Conservation (phyloP, 805 yeast genomes). For the Vanderwaltozyma tropicalis region DNA sequence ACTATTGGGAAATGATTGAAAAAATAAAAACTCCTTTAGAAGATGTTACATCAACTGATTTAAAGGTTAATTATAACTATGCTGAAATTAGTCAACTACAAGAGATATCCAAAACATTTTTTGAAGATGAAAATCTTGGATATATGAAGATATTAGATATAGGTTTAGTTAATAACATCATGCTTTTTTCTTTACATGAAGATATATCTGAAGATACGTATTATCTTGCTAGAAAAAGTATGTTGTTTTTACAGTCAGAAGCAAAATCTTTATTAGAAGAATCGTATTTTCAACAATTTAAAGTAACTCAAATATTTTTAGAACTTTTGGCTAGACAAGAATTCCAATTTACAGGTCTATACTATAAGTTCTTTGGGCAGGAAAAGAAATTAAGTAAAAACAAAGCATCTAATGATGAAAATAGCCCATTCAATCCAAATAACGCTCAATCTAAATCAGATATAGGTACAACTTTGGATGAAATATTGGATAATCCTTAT, state of each 20-base stretch:
- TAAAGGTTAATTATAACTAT: slow-evolving; percentile 13
- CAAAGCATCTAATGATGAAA: too few relatives aligned
- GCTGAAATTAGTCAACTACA: slow-evolving; percentile 23
- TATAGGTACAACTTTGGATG: not conserved
- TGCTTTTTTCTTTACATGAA: slow-evolving; percentile 4
- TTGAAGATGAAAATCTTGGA: slow-evolving; percentile 9
- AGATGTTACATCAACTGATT: slow-evolving; percentile 27
- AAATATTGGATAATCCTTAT: not conserved
- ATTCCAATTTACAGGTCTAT: not conserved
- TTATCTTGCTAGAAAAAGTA: slow-evolving; percentile 43
- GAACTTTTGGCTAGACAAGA: slow-evolving; percentile 36
- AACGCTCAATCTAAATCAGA: not conserved
- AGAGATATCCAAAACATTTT: slow-evolving; percentile 10
- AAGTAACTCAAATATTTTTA: slow-evolving; percentile 44
- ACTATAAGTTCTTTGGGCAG: not conserved
- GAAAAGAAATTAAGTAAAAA: not conserved
- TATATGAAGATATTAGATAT: slow-evolving; percentile 16
- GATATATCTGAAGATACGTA: slow-evolving; percentile 8
- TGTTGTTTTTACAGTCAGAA: slow-evolving; percentile 49
- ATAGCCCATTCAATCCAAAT: not conserved
- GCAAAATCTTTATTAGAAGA: slow-evolving; percentile 40
- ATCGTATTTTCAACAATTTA: slow-evolving; percentile 53
- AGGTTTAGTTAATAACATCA: slow-evolving; percentile 11
- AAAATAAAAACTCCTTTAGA: slow-evolving; percentile 63
- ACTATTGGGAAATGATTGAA: slow-evolving; percentile 60